Conservation (phyloP, 1,284 basidiomycete species). For the Ceratobasidium sp. region DNA sequence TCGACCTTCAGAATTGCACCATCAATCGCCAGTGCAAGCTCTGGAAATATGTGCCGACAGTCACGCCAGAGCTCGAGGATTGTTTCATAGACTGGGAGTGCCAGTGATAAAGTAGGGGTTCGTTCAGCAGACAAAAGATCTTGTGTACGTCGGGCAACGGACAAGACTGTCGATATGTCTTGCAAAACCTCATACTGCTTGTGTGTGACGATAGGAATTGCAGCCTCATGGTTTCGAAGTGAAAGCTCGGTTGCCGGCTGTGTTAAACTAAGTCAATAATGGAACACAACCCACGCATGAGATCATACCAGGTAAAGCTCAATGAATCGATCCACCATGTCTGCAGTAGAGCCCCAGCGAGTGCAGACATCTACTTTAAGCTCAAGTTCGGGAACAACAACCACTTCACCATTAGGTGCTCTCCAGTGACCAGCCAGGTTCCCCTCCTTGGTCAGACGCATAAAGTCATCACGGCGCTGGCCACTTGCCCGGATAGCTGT, state of each 20-base stretch:
- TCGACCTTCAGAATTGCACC: not conserved
- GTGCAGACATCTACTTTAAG: conserved; percentile 21
- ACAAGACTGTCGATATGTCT: conserved; percentile 15
- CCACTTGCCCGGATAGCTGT: conserved; percentile 7
- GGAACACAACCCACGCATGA: not conserved
- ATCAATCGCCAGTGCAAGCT: not conserved
- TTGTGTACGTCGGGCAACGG: conserved; percentile 20
- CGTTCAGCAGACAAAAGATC: conserved; percentile 38
- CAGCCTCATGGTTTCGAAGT: not conserved
- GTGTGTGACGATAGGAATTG: conserved; percentile 16
- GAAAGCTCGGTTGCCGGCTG: not conserved
- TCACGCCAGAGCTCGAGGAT: not conserved
- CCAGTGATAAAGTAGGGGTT: conserved; percentile 41
- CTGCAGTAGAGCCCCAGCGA: conserved; percentile 30
- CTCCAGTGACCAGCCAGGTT: not conserved
- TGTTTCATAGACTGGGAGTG: conserved; percentile 37
- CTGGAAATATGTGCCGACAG: not conserved
- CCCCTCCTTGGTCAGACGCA: not conserved
- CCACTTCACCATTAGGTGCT: not conserved
- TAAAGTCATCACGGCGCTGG: not conserved
- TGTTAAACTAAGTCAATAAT: not conserved
- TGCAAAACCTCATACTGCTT: conserved; percentile 27
- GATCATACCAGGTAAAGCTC: conserved; percentile 32
- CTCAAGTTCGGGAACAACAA: conserved; percentile 14
- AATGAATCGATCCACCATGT: conserved; percentile 38